phyloP scores from a whole-genome alignment of 352 stramenopile species.

The Globisporangium solare region DNA sequence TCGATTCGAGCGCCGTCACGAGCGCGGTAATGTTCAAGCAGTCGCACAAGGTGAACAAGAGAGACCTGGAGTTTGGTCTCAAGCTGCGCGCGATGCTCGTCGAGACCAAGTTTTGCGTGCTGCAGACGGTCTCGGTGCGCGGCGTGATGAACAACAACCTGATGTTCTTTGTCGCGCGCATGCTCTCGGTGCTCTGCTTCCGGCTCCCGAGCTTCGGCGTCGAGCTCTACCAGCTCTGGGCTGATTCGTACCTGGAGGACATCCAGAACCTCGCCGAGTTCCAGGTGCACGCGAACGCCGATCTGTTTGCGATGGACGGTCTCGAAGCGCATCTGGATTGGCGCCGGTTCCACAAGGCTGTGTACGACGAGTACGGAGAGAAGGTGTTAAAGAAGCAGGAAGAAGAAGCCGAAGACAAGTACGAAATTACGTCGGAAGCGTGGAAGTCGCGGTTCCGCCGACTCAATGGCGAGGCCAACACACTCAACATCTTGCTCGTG shows the following conservation, averaged over 20 bases:
- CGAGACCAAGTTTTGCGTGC: constrained; percentile 86
- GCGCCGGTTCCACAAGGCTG: constrained; percentile 86
- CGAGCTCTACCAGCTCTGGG: constrained; percentile 85
- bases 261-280: constrained; percentile 81
- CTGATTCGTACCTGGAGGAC: constrained; percentile 75
- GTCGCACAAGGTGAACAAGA: constrained; percentile 71
- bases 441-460: constrained; percentile 83
- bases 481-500: constrained; percentile 82
- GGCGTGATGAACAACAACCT: constrained; percentile 91
- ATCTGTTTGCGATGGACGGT: constrained; percentile 87
- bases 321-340: constrained; percentile 85
- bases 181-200: constrained; percentile 86
- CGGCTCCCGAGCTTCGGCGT: constrained; percentile 83
- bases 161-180: constrained; percentile 88
- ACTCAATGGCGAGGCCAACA: constrained; percentile 79
- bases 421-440: constrained; percentile 78
- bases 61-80: constrained; percentile 77
- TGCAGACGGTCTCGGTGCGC: constrained; percentile 83
- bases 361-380: constrained; percentile 84
- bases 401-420: constrained; percentile 88
- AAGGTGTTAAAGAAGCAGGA: constrained; percentile 84
- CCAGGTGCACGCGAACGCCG: constrained; percentile 72
- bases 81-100: constrained; percentile 87
- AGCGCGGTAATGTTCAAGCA: constrained; percentile 66
- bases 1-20: constrained; percentile 69